Conservation (phyloP, 1,284 basidiomycete species). For the Boletus smithii region DNA sequence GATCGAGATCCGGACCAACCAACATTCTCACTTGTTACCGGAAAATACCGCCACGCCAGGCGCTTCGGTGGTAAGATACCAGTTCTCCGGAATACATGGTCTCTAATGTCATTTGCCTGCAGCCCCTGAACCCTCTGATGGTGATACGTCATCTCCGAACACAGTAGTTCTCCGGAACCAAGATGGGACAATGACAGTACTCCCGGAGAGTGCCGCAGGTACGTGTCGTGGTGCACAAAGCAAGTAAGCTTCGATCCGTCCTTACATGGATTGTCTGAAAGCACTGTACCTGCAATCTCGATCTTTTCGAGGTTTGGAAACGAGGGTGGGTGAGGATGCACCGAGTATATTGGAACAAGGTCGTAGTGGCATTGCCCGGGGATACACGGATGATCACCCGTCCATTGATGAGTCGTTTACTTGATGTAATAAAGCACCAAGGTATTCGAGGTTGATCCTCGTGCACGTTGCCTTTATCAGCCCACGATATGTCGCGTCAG, state of each 20-base stretch:
- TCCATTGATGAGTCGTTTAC: not conserved
- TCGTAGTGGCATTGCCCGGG: slow-evolving; percentile 83
- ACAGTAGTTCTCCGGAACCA: slow-evolving; percentile 62
- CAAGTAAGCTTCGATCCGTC: slow-evolving; percentile 3
- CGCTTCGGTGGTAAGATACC: slow-evolving; percentile 51
- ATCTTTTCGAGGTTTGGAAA: slow-evolving; percentile 83
- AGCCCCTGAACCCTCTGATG: slow-evolving; percentile 5
- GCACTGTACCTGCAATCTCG: slow-evolving; percentile 68
- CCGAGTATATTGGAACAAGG: slow-evolving; percentile 87
- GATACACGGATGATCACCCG: slow-evolving; percentile 62
- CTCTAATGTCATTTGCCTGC: not conserved
- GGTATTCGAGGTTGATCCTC: not conserved
- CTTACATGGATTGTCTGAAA: slow-evolving; percentile 26
- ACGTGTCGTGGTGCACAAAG: slow-evolving; percentile 26
- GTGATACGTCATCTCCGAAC: slow-evolving; percentile 25
- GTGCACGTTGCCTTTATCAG: too few relatives aligned
- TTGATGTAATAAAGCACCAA: not conserved
- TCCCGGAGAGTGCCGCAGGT: slow-evolving; percentile 71
- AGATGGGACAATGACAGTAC: slow-evolving; percentile 53
- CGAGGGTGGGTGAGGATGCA: slow-evolving; percentile 73
- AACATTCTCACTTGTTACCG: slow-evolving; percentile 83
- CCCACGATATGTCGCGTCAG: too few relatives aligned
- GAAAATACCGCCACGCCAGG: slow-evolving; percentile 78
- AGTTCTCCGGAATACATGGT: not conserved
- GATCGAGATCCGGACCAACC: slow-evolving; percentile 62